A percentile compares a stretch with the other conserved stretches of the same genome.
Evolutionary conservation across 176 grass and related monocot species (phyloP).

Genomic region (Saccharum spontaneum): DNA sequence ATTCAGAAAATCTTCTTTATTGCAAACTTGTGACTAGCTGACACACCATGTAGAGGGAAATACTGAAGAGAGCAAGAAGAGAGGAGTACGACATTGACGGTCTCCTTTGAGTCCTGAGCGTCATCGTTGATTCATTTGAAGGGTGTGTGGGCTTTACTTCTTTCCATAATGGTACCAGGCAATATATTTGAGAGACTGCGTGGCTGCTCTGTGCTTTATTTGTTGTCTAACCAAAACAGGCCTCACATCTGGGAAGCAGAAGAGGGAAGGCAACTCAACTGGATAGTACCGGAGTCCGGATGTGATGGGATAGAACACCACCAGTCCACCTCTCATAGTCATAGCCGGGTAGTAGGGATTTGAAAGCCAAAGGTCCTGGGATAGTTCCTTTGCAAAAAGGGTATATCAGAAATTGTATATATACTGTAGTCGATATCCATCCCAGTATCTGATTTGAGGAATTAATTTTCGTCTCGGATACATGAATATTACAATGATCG

Average conservation of each 20-base stretch:
- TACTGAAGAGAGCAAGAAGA: conserved; percentile 41
- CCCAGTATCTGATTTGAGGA: not conserved
- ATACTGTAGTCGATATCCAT: too few species aligned
- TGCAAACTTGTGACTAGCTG: not conserved
- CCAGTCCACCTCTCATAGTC: too few species aligned
- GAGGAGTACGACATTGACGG: conserved; percentile 21
- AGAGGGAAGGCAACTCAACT: not conserved
- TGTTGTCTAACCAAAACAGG: not conserved
- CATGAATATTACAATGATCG: too few species aligned
- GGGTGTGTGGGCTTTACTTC: not conserved
- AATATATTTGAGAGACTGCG: too few species aligned
- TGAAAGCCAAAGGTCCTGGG: too few species aligned
- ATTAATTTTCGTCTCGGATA: not conserved
- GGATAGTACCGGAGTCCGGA: not conserved
- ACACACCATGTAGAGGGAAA: conserved; percentile 33
- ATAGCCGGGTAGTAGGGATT: too few species aligned
- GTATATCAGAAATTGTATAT: not conserved
- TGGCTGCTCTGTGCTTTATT: conserved; percentile 14
- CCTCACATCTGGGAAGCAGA: not conserved
- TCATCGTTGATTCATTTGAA: not conserved
- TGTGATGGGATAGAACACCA: too few species aligned
- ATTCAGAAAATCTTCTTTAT: not conserved
- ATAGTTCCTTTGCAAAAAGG: too few species aligned
- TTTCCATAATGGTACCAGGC: not conserved
- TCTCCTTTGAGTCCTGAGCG: conserved; percentile 27